These are phyloP conservation scores for Lachnellula willkommii DNA, from an alignment of 2,329 filamentous ascomycete species.

Conservation along the genomic window DNA sequence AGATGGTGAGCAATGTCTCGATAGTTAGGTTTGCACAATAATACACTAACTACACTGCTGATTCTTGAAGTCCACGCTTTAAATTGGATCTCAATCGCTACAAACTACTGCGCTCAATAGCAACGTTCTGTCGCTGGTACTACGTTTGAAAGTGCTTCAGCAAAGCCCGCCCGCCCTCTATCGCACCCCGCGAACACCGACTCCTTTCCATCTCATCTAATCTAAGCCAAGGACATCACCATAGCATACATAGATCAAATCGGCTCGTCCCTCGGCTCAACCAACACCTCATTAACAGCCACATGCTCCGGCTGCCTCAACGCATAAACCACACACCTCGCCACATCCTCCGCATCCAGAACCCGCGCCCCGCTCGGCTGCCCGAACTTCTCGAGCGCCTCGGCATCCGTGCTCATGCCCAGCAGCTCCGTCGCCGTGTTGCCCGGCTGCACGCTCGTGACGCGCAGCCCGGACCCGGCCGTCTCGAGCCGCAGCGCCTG, in stretches of 20 bases:
- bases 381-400: slow-evolving; percentile 74
- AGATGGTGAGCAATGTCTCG: no score
- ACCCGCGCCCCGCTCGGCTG: slow-evolving; percentile 71
- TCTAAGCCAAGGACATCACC: no score
- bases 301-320: slow-evolving; percentile 70
- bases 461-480: slow-evolving; percentile 64
- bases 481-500: slow-evolving; percentile 71
- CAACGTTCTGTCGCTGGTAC: no score
- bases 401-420: slow-evolving; percentile 67
- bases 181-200: no score
- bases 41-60: no score
- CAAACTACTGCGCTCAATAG: no score
- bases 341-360: slow-evolving; percentile 67
- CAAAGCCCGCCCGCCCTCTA: no score
- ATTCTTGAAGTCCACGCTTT: no score
- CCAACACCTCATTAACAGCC: slow-evolving; percentile 73
- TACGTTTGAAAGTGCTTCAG: no score
- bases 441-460: slow-evolving; percentile 71
- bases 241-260: slow-evolving; percentile 41
- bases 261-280: slow-evolving; percentile 72
- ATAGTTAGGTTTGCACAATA: no score
- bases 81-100: no score
- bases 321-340: slow-evolving; percentile 67
- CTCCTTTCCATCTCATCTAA: no score
- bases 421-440: slow-evolving; percentile 71